Evolutionary conservation across 2,329 filamentous ascomycete genomes (phyloP), one percentile per base, ranked within the genome.

Genomic region (Mycosphaerella sp.): DNA sequence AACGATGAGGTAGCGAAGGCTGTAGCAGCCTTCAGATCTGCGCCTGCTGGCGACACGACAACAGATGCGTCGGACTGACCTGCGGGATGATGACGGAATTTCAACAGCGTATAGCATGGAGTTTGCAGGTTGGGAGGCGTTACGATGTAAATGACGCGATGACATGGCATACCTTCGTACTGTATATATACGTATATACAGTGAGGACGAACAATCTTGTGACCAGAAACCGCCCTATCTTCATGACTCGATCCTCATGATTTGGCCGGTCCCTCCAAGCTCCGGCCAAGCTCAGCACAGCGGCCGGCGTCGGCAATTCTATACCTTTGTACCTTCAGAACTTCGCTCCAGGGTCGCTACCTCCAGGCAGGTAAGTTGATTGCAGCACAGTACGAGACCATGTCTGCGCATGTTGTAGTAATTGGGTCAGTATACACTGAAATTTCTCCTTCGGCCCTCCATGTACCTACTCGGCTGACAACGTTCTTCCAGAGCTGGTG

Each of bases 1-100:
- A 81, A 78, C 14, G 80, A 84, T 43, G 90, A 95, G 72, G 92
- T 96, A 3, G 81, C 84, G 56, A 83, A 79, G 63, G 89, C 89
- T 12, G 77, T 95, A 12, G 67, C 68, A 47, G 62, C 63, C 6
- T 58, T 74, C 34, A 38, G 34, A 21, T 53, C 56, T 36, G 48
- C 41, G 29, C 56, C 43, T 6, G 46, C 46, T 45, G 51, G 36
- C 10, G 53, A 53, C n/a, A 47, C 53, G 11, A 39, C 40, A 6
- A 51, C 53, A 45, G 50, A 43, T 31, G 49, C 42, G 29, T 39
- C 45, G 12, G 50, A 56, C 45, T 53, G 44, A 50, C 32, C 26
- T 38, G 11, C 31, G 17, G 44, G 10, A 29, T 39, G 44, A 23
- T 7, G 26, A 32, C 26, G 36, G 34, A 49, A 49, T 4, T 21